Evolutionary conservation across 768 basidiomycete genomes (phyloP).

Genomic region (Lentinula guzmanii): DNA sequence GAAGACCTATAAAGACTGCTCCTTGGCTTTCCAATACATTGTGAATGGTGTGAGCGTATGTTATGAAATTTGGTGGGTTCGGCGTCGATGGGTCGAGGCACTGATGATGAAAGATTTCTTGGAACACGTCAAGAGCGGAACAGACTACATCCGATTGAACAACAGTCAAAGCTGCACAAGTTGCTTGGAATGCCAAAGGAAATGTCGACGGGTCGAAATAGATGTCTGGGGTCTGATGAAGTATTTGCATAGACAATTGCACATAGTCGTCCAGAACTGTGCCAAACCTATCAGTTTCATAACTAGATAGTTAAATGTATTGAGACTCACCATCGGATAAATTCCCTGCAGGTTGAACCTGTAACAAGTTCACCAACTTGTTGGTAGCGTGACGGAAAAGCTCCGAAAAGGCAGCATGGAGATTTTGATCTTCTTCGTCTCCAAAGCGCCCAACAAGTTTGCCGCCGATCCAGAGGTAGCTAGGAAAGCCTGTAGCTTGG

Average conservation of each 20-base stretch:
- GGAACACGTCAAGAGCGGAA: slow-evolving; percentile 76
- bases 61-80: slow-evolving; percentile 52
- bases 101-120: slow-evolving; percentile 70
- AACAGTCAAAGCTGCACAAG: slow-evolving; percentile 75
- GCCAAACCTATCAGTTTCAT: background rate
- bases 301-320: background rate
- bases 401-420: slow-evolving; percentile 54
- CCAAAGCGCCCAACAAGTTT: slow-evolving; percentile 81
- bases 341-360: slow-evolving; percentile 60
- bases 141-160: slow-evolving; percentile 80
- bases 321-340: slow-evolving; percentile 79
- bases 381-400: slow-evolving; percentile 74
- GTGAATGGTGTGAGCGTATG: slow-evolving; percentile 59
- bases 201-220: slow-evolving; percentile 78
- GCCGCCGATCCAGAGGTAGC: slow-evolving; percentile 92
- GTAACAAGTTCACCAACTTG: slow-evolving; percentile 63
- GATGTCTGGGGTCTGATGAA: slow-evolving; percentile 63
- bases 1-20: slow-evolving; percentile 56
- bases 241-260: slow-evolving; percentile 68
- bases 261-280: slow-evolving; percentile 93
- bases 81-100: slow-evolving; percentile 41
- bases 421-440: slow-evolving; percentile 45
- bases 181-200: slow-evolving; percentile 68
- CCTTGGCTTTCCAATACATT: slow-evolving; percentile 66
- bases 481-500: slow-evolving; percentile 72